Base-by-base conservation (phyloP, 2,329 filamentous ascomycete species). In the Aspergillus sp. region DNA sequence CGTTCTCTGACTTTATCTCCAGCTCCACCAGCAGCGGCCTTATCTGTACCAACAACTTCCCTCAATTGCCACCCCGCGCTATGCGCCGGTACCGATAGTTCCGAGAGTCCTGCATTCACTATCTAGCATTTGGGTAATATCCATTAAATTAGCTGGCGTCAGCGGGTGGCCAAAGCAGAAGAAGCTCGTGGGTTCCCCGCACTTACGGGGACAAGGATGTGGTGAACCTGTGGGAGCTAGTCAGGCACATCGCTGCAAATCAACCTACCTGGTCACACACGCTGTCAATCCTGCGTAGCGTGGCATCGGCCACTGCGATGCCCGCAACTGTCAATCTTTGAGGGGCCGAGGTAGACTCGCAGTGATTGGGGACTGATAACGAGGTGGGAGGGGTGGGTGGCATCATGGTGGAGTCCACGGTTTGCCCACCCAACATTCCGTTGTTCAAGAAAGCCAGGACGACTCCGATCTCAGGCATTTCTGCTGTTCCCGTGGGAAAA, bases 11-110 rank as follows among this genome's bases (percentile, higher is more conserved):
- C 61, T 68, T 66, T 68, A 67, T 70, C 67, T 68, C 55, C 48
- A 56, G 53, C 53, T 55, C 52, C 62, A 65, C 50, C 83, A 69
- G 21, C 56, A 78, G 73, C 40, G 74, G 75, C 57, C 69, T 72
- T 66, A 73, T 70, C 65, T 37, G 35, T 15, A n/a, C 15, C 35
- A 66, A 51, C 56, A 55, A 59, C 46, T 52, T 46, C 47, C 35
- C 40, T 54, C 47, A 53, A 57, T 63, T 55, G 60, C 60, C 62
- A 57, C 62, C 43, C 66, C 68, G 68, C 68, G 68, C 64, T 68
- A 68, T 64, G 64, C 69, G 64, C 66, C 56, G 54, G 45, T 62
- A 57, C 58, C 63, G 62, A 63, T 51, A 46, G 39, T 52, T 45
- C 43, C 50, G 43, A 47, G 43, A 50, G 49, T 27, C 49, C 11